Base-by-base conservation (phyloP, 192 early-diverging fungal genomes). In the Podila minutissima region DNA sequence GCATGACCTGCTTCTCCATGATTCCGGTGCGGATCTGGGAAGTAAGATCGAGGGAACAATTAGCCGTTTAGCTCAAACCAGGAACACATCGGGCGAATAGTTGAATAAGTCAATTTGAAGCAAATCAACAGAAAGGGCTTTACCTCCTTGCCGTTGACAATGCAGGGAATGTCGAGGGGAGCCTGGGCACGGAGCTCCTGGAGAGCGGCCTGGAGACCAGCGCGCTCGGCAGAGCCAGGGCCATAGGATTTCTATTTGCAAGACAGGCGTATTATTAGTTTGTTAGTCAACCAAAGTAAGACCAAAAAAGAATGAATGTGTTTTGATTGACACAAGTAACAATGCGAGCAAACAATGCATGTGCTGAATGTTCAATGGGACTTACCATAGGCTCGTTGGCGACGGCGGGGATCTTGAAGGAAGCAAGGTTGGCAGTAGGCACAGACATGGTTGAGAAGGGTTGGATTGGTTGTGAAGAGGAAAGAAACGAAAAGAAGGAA, bases 111-210 rank as follows among this genome's bases (percentile, higher is more conserved):
- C 31, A 4, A 46, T 46, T 46, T 1, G 15, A n/a, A 33, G 20
- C 29, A 66, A 26, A 59, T 24, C 31, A 29, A 59, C 0, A 8
- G n/a, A 17, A 51, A 37, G 8, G 22, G 24, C 1, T 59, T 71
- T 83, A 95, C 89, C 91, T 95, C 88, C 78, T 95, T 78, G 76
- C 96, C 97, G 79, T 96, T 94, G 74, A 98, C 90, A 59, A 97
- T 83, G 68, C 91, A 72, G 28, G 96, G 96, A 64, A 99, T 87
- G 51, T 95, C 88, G 81, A 90, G 87, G 46, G 94, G 91, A 33
- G 76, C 89, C 70, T 91, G 68, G 68, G 84, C 75, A 59, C 90
- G 83, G 81, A 98, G 88, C 71, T 95, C 91, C 60, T 89, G 86
- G 37, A 99, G 78, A n/a, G 96, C 95, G 49, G 83, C 88, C 79